These are phyloP conservation scores for Hysterangium stoloniferum DNA, from an alignment of 768 basidiomycete genomes.

Conservation along the genomic window DNA sequence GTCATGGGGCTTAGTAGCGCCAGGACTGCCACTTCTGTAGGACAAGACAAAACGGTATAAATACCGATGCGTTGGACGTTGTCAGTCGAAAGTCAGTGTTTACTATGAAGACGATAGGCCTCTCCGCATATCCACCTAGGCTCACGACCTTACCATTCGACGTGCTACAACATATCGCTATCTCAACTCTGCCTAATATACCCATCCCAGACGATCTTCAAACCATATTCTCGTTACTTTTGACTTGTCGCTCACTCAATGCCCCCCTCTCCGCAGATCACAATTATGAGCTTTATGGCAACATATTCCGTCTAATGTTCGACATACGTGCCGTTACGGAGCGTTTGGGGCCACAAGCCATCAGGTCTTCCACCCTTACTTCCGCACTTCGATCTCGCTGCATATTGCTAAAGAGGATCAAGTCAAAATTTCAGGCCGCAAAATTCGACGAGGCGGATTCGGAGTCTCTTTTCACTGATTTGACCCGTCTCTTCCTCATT, in stretches of 20 bases:
- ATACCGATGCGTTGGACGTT: too few species aligned
- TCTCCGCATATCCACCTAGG: too few species aligned
- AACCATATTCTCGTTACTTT: not conserved
- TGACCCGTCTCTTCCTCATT: not conserved
- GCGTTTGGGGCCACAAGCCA: not conserved
- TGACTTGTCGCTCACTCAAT: not conserved
- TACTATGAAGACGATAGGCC: too few species aligned
- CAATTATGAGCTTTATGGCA: conserved; percentile 1
- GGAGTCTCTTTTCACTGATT: not conserved
- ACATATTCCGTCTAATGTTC: conserved; percentile 2
- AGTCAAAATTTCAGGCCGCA: not conserved
- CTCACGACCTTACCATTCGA: not conserved
- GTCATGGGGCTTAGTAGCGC: too few species aligned
- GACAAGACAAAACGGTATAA: too few species aligned
- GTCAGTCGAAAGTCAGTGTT: too few species aligned
- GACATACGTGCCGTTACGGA: not conserved
- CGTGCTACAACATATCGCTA: not conserved
- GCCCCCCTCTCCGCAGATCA: not conserved
- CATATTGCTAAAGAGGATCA: not conserved
- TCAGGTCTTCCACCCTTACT: not conserved
- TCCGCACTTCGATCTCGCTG: not conserved
- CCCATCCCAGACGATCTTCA: not conserved
- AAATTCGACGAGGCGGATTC: too few species aligned
- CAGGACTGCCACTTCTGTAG: too few species aligned
- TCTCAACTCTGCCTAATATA: not conserved